Conservation (phyloP, 208 protist genomes). For the Crithidia brevicula region DNA sequence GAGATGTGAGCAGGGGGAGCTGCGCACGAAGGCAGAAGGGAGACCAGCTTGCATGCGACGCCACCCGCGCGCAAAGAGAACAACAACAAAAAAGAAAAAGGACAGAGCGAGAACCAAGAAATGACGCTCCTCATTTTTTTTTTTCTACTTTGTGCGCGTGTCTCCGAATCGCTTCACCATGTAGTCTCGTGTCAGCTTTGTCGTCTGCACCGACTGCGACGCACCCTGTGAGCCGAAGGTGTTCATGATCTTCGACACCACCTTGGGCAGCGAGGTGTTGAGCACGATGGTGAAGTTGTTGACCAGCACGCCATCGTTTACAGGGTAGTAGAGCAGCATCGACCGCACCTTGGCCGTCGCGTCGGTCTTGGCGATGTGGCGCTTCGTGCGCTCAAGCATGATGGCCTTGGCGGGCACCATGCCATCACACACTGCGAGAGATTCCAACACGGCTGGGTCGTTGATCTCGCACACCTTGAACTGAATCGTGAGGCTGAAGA, state of each 20-base stretch:
- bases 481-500: conserved; percentile 89
- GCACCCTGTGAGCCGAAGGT: conserved; percentile 83
- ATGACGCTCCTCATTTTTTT: neutral
- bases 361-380: conserved; percentile 73
- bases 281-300: conserved; percentile 84
- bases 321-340: conserved; percentile 86
- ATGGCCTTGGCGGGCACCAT: conserved; percentile 79
- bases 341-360: conserved; percentile 89
- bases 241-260: conserved; percentile 81
- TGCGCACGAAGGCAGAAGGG: too few relatives aligned
- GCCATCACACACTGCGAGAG: conserved; percentile 65
- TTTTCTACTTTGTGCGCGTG: conserved; percentile 23
- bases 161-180: conserved; percentile 69
- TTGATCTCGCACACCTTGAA: conserved; percentile 86
- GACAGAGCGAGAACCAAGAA: neutral
- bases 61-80: too few relatives aligned
- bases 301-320: conserved; percentile 85
- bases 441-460: conserved; percentile 52
- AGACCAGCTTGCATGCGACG: too few relatives aligned
- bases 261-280: conserved; percentile 82
- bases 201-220: conserved; percentile 70
- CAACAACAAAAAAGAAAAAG: neutral
- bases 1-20: too few relatives aligned
- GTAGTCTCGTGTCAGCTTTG: conserved; percentile 80
- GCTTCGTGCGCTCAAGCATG: conserved; percentile 90